Base-by-base conservation (phyloP, 257 asterid genomes). In the Jaltomata sinuosa region DNA sequence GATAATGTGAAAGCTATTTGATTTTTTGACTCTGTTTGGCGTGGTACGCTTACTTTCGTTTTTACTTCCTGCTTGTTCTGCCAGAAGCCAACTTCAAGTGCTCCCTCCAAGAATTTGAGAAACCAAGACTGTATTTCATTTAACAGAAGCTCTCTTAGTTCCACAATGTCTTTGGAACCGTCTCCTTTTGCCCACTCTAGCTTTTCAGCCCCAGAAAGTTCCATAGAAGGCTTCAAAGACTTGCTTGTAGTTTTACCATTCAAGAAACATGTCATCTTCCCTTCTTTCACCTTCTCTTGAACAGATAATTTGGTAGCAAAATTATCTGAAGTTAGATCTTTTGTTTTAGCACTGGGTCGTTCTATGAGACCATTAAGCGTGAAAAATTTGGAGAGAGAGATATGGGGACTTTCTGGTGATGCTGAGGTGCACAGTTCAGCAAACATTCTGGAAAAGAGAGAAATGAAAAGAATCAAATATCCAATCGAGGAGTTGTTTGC, bases 101-200 rank as follows among this genome's bases (percentile, higher is more conserved):
- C 92, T 77, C 88, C 87, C 38, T 92, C 96, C 79, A 96, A 87
- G 91, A 94, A 96, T 72, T 85, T 92, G 57, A 96, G 87, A 88
- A 96, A 96, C 98, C 99, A 94, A 1, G 92, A 69, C 19, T 84
- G 92, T 5, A 89, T 83, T 88, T 94, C 97, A 67, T 85, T 69
- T 19, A 84, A 42, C 7, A 96, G 94, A 45, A 62, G 59, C 78
- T 85, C 90, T 81, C 79, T 84, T 50, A 94, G 85, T 94, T 95
- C 81, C 45, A 49, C 21, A 50, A 36, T 86, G 59, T 91, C 92
- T 62, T 86, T 89, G 9, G 84, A 72, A 72, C 95, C 91, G 21
- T 91, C 94, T 11, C 83, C 88, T n/a, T 87, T 94, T 4, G 93
- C 92, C 98, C 98, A 96, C 88, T 96, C 98, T 52, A 89, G 87